phyloP scores from a whole-genome alignment of 2,329 filamentous ascomycete species.

The Venturiaceae sp. region DNA sequence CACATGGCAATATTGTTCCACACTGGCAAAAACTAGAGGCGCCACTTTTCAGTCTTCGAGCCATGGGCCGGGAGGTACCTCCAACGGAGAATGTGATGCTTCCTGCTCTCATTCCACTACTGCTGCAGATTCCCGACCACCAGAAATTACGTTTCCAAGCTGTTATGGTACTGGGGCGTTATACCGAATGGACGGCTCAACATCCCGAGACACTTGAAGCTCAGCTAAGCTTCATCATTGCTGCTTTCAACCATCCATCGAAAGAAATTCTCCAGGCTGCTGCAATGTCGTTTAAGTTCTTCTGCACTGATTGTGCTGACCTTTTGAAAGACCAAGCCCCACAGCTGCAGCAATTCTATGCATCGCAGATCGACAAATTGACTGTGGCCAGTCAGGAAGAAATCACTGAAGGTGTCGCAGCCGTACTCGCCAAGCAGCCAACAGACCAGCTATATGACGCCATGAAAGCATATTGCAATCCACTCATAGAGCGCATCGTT shows the following conservation, averaged over 20 bases:
- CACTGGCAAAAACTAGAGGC: conserved; percentile 96
- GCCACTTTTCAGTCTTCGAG: conserved; percentile 87
- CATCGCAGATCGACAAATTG: conserved; percentile 77
- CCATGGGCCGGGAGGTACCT: conserved; percentile 93
- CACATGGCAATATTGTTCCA: conserved; percentile 65
- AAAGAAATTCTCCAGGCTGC: conserved; percentile 87
- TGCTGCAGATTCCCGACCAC: conserved; percentile 89
- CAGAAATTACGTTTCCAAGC: conserved; percentile 98
- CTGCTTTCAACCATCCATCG: conserved; percentile 79
- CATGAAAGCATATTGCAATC: conserved; percentile 88
- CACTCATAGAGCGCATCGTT: conserved; percentile 78
- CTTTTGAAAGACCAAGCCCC: conserved; percentile 73
- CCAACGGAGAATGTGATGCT: conserved; percentile 79
- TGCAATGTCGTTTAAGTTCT: conserved; percentile 90
- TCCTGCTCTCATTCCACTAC: conserved; percentile 81
- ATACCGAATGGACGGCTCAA: conserved; percentile 94
- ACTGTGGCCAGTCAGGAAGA: conserved; percentile 86
- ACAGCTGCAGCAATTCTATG: conserved; percentile 86
- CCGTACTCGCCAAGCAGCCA: conserved; percentile 81
- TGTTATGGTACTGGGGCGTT: conserved; percentile 93
- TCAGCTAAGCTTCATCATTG: conserved; percentile 93
- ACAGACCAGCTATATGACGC: conserved; percentile 69
- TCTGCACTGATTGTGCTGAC: conserved; percentile 89
- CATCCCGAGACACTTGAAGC: conserved; percentile 87
- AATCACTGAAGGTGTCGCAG: conserved; percentile 89